phyloP scores from a whole-genome alignment of 805 yeast genomes.

The Saccharomyces eubayanus region DNA sequence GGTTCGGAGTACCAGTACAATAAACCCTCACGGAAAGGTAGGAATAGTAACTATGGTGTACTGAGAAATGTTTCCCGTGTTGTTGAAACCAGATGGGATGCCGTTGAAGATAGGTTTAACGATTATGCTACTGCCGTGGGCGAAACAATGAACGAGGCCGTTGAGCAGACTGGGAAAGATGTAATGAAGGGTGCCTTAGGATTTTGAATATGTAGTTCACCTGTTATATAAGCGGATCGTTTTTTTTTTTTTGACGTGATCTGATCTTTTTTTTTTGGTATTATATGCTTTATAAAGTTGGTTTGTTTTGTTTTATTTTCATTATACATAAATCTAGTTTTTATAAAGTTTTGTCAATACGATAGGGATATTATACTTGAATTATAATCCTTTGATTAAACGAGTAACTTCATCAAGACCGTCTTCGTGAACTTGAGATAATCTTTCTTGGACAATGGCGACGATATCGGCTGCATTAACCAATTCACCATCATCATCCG shows the following conservation, averaged over 20 bases:
- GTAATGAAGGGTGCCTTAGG: constrained; percentile 45
- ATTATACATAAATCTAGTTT: not conserved
- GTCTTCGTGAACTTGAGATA: constrained; percentile 42
- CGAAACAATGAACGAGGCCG: constrained; percentile 42
- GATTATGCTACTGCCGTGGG: constrained; percentile 46
- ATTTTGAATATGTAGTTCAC: constrained; percentile 21
- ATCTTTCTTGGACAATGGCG: constrained; percentile 40
- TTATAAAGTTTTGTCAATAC: not conserved
- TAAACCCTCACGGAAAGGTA: constrained; percentile 39
- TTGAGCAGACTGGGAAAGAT: constrained; percentile 40
- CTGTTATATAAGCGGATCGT: not conserved
- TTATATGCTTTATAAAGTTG: not conserved
- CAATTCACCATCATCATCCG: constrained; percentile 79
- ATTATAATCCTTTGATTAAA: constrained; percentile 47
- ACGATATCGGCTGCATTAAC: constrained; percentile 57
- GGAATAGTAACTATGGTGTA: constrained; percentile 34
- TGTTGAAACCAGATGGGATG: constrained; percentile 42
- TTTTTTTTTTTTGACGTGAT: not conserved
- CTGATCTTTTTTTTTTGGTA: not conserved
- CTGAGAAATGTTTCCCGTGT: constrained; percentile 31
- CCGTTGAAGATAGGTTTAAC: constrained; percentile 45
- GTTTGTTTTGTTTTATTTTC: not conserved
- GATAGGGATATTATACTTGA: not conserved
- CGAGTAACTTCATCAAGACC: constrained; percentile 61
- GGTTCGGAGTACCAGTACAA: constrained; percentile 34